Evolutionary conservation across 2,329 filamentous ascomycete species (phyloP), one percentile per base, ranked within the genome.

Genomic region (Chaetomium sp.): DNA sequence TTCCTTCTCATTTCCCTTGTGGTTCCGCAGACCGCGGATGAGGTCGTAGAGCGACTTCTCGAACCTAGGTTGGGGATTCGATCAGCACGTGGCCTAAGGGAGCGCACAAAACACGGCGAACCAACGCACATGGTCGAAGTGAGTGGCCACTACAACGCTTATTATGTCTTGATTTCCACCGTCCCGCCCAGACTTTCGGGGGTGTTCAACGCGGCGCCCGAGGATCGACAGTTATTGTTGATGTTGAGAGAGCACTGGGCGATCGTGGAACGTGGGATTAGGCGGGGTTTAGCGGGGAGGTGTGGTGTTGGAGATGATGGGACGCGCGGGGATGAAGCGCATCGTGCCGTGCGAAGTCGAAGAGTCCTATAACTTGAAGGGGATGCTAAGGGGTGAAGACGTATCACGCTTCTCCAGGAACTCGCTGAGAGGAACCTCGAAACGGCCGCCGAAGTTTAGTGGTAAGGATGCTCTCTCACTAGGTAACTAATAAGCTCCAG

Each of bases 41-140:
- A 99, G 91, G 83, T 97, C 92, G 74, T 96, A 96, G 19, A 99
- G 83, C 43, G 94, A 96, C 75, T 99, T 99, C 74, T 99, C 94
- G 76, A 99, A 99, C 94, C 91, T 97, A 61, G 14, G n/a, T 6
- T 41, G 41, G 27, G 19, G 19, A 27, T 27, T 27, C 19, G 19
- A 59, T 71, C 57, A 70, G 68, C 60, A 55, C 45, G 19, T 27
- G 44, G 52, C 45, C 7, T 44, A 4, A 3, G 6, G 12, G 11
- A n/a, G 8, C 11, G 12, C 10, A n/a, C 34, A 4, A 33, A 27
- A 36, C 19, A 14, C 12, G 14, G 43, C 10, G 33, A 48, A 34
- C 41, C 3, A 46, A 37, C 66, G 53, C 58, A 67, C 64, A 67
- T 68, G 58, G 60, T 53, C 54, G 58, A 53, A 52, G 41, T 51